Percentiles rank a stretch among this genome's conserved stretches.
Conservation (phyloP, 2,329 filamentous ascomycete genomes). For the Sarocladiaceae sp. region DNA sequence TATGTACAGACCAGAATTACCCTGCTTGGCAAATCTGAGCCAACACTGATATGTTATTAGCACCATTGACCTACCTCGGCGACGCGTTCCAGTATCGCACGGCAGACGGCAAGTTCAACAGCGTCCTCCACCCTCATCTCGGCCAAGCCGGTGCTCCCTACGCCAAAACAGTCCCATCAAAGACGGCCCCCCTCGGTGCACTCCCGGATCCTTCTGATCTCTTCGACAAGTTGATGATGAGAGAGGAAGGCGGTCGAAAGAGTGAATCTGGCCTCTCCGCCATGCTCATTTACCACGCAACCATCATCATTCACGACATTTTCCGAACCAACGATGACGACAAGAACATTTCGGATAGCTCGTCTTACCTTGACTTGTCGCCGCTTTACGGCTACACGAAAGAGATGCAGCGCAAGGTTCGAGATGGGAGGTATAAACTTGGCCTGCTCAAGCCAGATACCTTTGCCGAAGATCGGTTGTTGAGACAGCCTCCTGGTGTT, state of each 20-base stretch:
- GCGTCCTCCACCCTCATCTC: constrained; percentile 57
- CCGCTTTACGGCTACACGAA: constrained; percentile 68
- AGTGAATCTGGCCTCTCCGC: constrained; percentile 72
- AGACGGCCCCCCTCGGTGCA: constrained; percentile 51
- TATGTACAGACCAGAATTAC: background rate
- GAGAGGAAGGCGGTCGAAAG: constrained; percentile 43
- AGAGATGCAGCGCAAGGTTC: constrained; percentile 57
- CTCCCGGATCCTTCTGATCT: constrained; percentile 62
- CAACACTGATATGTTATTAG: background rate
- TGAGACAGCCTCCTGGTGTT: constrained; percentile 66
- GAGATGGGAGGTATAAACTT: constrained; percentile 49
- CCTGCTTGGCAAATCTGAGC: background rate
- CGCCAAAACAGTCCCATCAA: constrained; percentile 60
- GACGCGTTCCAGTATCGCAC: constrained; percentile 23
- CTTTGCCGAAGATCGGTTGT: constrained; percentile 61
- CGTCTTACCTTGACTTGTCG: constrained; percentile 70
- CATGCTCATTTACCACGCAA: constrained; percentile 70
- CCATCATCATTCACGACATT: constrained; percentile 46
- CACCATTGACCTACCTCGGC: constrained; percentile 1
- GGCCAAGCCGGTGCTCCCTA: constrained; percentile 65
- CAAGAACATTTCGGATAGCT: constrained; percentile 60
- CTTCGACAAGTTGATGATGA: constrained; percentile 64
- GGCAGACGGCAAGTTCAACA: constrained; percentile 45
- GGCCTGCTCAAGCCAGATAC: constrained; percentile 70
- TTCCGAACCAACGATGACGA: constrained; percentile 50